Evolutionary conservation across 371 early-diverging fungal species (phyloP).

Genomic region (Mucor sp.): DNA sequence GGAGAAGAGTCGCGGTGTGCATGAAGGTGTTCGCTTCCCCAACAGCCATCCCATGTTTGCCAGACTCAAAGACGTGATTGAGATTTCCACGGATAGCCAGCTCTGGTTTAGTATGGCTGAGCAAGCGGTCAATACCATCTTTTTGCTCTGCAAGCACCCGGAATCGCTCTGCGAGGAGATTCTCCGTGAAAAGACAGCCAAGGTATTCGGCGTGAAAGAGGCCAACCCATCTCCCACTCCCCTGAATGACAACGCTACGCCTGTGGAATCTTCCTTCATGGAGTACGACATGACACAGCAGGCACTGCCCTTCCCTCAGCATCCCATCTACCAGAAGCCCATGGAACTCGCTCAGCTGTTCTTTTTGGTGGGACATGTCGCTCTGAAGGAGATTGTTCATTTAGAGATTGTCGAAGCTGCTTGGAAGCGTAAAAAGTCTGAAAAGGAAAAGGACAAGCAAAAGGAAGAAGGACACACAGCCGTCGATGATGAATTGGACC

Average conservation of each 20-base stretch:
- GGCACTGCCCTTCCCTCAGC: constrained; percentile 26
- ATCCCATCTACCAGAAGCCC: constrained; percentile 53
- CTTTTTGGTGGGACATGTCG: constrained; percentile 94
- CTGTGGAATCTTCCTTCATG: constrained; percentile 23
- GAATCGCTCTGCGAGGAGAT: constrained; percentile 77
- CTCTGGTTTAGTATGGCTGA: constrained; percentile 91
- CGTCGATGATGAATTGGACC: constrained; percentile 78
- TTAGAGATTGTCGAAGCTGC: constrained; percentile 71
- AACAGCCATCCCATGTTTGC: constrained; percentile 75
- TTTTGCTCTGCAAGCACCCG: constrained; percentile 86
- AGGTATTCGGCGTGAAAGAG: constrained; percentile 49
- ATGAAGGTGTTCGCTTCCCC: constrained; percentile 72
- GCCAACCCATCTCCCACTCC: constrained; percentile 4
- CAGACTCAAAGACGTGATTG: constrained; percentile 64
- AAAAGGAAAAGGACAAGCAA: constrained; percentile 28
- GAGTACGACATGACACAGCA: constrained; percentile 40
- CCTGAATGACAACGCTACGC: not conserved
- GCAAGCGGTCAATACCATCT: constrained; percentile 91
- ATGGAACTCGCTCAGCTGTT: constrained; percentile 81
- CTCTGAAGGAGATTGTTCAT: constrained; percentile 93
- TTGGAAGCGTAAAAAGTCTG: constrained; percentile 26
- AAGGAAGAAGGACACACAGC: constrained; percentile 24
- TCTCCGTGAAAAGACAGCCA: constrained; percentile 61
- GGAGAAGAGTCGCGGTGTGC: constrained; percentile 55
- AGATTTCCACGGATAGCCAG: constrained; percentile 56